Evolutionary conservation across 2,329 filamentous ascomycete genomes (phyloP).

Genomic region (Paraphoma sp.): DNA sequence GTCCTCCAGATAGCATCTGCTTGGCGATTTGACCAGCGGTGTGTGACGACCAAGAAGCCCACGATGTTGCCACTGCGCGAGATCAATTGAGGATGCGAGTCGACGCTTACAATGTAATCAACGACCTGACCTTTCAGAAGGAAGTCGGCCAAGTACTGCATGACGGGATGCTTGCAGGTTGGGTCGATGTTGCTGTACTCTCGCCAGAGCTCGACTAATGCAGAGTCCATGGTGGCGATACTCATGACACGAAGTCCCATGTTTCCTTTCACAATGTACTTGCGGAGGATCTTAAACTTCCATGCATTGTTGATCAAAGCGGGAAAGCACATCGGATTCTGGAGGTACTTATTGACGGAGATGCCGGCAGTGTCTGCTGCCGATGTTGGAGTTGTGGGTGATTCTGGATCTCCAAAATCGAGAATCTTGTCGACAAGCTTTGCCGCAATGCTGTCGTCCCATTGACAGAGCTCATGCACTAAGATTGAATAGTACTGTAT

Average conservation of each 20-base stretch:
- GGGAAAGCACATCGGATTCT: slow-evolving; percentile 45
- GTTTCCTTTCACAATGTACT: slow-evolving; percentile 80
- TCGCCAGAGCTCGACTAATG: slow-evolving; percentile 69
- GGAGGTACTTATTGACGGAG: slow-evolving; percentile 21
- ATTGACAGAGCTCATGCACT: slow-evolving; percentile 33
- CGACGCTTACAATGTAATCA: slow-evolving; percentile 86
- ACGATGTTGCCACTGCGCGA: slow-evolving; percentile 81
- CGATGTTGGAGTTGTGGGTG: slow-evolving; percentile 24
- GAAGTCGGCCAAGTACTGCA: slow-evolving; percentile 73
- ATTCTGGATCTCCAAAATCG: slow-evolving; percentile 29
- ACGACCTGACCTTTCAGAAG: slow-evolving; percentile 75
- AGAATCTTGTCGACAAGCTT: slow-evolving; percentile 34
- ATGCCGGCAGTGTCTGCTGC: slow-evolving; percentile 2
- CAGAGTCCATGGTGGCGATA: slow-evolving; percentile 73
- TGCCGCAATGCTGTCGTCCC: slow-evolving; percentile 30
- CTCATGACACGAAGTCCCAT: slow-evolving; percentile 89
- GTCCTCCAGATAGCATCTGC: slow-evolving; percentile 86
- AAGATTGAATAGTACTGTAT: slow-evolving; percentile 28
- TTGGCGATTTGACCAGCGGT: slow-evolving; percentile 72
- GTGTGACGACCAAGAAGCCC: slow-evolving; percentile 83
- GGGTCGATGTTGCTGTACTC: slow-evolving; percentile 55
- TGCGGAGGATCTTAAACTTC: slow-evolving; percentile 72
- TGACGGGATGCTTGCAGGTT: slow-evolving; percentile 56
- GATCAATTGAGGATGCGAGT: slow-evolving; percentile 91
- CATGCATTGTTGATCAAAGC: slow-evolving; percentile 68